Percentiles rank a stretch among this genome's conserved stretches.
These are phyloP conservation scores for Botrytis deweyae DNA, from an alignment of 2,329 filamentous ascomycete genomes.

Conservation along the genomic window DNA sequence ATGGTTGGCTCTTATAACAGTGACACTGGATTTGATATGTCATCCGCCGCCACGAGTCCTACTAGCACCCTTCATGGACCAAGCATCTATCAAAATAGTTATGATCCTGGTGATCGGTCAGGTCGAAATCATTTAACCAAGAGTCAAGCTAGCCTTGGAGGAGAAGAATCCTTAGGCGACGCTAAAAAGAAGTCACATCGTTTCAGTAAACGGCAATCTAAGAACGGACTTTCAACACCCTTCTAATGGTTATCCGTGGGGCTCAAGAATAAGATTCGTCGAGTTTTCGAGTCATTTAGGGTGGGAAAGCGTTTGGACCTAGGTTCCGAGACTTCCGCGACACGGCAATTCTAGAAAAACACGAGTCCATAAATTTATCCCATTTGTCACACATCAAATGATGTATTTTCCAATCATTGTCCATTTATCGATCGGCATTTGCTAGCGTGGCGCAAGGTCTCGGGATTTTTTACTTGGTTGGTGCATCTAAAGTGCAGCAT, in stretches of 20 bases:
- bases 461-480: slow-evolving; percentile 13
- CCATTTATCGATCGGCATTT: slow-evolving; percentile 16
- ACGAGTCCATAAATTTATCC: not conserved
- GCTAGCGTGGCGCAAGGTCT: slow-evolving; percentile 21
- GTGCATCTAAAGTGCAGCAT: slow-evolving; percentile 16
- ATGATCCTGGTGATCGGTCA: slow-evolving; percentile 52
- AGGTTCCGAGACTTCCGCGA: not conserved
- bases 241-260: slow-evolving; percentile 15
- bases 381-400: slow-evolving; percentile 24
- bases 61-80: slow-evolving; percentile 65
- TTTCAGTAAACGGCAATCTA: slow-evolving; percentile 91
- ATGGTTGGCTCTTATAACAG: slow-evolving; percentile 63
- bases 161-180: slow-evolving; percentile 38
- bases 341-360: not conserved
- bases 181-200: slow-evolving; percentile 56
- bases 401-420: slow-evolving; percentile 18
- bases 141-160: slow-evolving; percentile 55
- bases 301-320: not conserved
- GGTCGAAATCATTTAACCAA: slow-evolving; percentile 60
- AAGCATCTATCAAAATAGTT: slow-evolving; percentile 53
- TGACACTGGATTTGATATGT: slow-evolving; percentile 68
- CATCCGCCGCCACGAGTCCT: slow-evolving; percentile 73
- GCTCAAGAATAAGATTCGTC: not conserved
- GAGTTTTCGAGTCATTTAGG: not conserved
- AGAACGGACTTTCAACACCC: slow-evolving; percentile 86